These are phyloP conservation scores for Hippophae gyantsensis DNA, from an alignment of 306 rosid genomes.

Conservation along the genomic window DNA sequence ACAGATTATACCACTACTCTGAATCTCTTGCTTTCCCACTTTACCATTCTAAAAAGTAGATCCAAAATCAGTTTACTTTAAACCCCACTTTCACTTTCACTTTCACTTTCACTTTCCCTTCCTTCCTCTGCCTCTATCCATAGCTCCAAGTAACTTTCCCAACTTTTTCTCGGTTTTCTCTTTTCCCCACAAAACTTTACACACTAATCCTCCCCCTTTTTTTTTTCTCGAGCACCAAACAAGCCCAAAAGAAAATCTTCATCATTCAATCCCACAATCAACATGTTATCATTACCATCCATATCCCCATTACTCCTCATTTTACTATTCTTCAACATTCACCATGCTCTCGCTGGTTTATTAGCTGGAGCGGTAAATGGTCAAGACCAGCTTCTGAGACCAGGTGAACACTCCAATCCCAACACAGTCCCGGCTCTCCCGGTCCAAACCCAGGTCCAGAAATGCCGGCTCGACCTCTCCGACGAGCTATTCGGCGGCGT, in stretches of 20 bases:
- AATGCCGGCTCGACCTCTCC: conserved; percentile 82
- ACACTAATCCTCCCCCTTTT: not conserved
- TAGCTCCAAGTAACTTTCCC: not conserved
- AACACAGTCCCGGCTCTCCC: conserved; percentile 86
- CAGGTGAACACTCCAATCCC: conserved; percentile 40
- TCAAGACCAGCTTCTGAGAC: conserved; percentile 49
- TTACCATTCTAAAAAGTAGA: conserved; percentile 8
- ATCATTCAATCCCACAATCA: conserved; percentile 6
- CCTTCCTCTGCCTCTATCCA: not conserved
- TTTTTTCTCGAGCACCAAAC: conserved; percentile 27
- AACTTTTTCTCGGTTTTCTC: not conserved
- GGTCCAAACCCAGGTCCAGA: conserved; percentile 47
- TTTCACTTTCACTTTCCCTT: not conserved
- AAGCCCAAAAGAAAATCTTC: conserved; percentile 1
- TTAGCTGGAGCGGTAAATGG: conserved; percentile 51
- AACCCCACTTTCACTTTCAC: conserved; percentile 7
- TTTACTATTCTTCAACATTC: conserved; percentile 10
- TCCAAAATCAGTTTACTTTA: conserved; percentile 6
- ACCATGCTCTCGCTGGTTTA: conserved; percentile 33
- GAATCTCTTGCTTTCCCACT: conserved; percentile 19
- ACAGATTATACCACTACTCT: conserved; percentile 16
- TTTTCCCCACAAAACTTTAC: not conserved
- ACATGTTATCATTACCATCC: conserved; percentile 33
- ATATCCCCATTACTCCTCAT: conserved; percentile 9
- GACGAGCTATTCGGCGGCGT: conserved; percentile 95